Base-by-base conservation (phyloP, 768 basidiomycete genomes). In the Sutorius australiensis region DNA sequence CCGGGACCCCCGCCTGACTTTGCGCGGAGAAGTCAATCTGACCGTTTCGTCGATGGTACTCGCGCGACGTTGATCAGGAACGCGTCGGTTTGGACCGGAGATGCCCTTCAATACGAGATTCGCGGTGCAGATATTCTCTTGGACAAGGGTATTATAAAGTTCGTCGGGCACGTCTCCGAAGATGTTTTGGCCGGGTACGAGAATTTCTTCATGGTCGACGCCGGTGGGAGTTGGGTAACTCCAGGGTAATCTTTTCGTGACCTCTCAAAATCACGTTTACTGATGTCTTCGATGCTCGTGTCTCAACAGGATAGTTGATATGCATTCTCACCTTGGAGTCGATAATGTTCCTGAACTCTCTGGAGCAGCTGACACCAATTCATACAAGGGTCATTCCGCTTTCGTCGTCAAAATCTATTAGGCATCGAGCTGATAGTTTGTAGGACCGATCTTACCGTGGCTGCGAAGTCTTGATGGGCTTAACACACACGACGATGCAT, bases 311-410 rank as follows among this genome's bases (percentile, higher is more conserved):
- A 82, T 75, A 52, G 84, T 89, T 30, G 87, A 90, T 61, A 68
- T 89, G 59, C 83, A 92, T 67, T 89, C 90, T 5, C 92, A 94
- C 65, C 69, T 93, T 38, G 94, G 91, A 3, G 72, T 95, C 6
- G 67, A 80, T 56, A 82, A 85, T 39, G 64, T 78, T 13, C 94
- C 94, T 0, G 51, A 27, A 7, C 67, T 82, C 64, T 42, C 60
- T 56, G 78, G 83, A 30, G 73, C 80, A 14, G 55, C 70, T 40
- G 89, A 89, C 63, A 72, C 79, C 13, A 84, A 87, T 65, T 90
- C 89, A 10, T 56, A 55, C 10, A 79, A 88, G 46, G 87, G 66
- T 67, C 39, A 6, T 46, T 49, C 27, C 11, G 11, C 19, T 43
- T 24, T 16, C 44, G 38, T 34, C 28, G n/a, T 40, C 16, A 6